Base-by-base conservation (phyloP, 139 green algal genomes). In the Zygnema cylindricum region DNA sequence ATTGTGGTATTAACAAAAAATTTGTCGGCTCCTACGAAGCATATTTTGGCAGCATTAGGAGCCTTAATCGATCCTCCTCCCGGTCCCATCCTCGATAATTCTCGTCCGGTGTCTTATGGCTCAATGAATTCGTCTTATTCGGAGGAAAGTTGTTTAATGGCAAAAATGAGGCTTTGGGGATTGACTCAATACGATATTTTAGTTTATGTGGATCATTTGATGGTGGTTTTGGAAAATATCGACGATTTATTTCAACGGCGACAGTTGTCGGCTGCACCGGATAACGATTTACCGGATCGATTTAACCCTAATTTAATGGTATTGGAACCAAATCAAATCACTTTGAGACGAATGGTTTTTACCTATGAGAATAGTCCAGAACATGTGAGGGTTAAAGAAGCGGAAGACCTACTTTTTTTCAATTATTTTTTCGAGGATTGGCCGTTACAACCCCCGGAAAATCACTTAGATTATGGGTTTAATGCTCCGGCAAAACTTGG, bases 301-400 rank as follows among this genome's bases (percentile, higher is more conserved):
- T 89, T 89, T 63, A 89, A 89, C 49, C 73, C 75, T 11, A 38
- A 71, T 43, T 63, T 89, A 33, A 88, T 89, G 84, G 69, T 89
- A 30, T 38, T 89, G 40, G 84, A 89, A 32, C 84, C 84, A 35
- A 69, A n/a, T n/a, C 23, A 69, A 3, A 43, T 33, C 0, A 89
- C 84, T 30, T 43, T 83, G 54, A 32, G 38, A n/a, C n/a, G 2
- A 55, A 30, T 87, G 33, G 11, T 41, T 41, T 42, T 25, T 11
- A 11, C 42, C 7, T 42, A 54, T 42, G 36, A 41, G 71, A 7
- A 41, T 3, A 43, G 38, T 25, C 71, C 71, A 3, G 36, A 3
- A 41, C 7, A 79, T 42, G 22, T 83, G 49, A 32, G 76, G 33
- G 76, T 83, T 0, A 7, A 7, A 63, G 11, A 79, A 16, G 21